Conservation (phyloP, 2,329 filamentous ascomycete species). For the Claviceps maximensis region DNA sequence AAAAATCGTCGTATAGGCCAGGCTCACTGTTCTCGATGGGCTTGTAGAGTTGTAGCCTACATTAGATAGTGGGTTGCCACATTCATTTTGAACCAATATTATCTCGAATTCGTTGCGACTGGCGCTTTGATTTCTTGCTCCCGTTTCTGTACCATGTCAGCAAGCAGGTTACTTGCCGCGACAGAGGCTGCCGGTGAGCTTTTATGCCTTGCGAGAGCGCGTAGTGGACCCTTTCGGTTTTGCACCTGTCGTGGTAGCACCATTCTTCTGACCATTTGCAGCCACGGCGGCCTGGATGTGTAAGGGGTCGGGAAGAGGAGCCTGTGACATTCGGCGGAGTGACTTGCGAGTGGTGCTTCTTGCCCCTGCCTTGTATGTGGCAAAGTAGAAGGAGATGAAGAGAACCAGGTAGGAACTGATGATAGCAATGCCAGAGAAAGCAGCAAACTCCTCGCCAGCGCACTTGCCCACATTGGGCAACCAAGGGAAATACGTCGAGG, state of each 20-base stretch:
- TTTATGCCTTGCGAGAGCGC: slow-evolving; percentile 54
- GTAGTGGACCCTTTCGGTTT: slow-evolving; percentile 48
- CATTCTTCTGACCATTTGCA: slow-evolving; percentile 38
- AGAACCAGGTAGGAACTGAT: slow-evolving; percentile 91
- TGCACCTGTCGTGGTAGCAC: slow-evolving; percentile 38
- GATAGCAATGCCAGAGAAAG: slow-evolving; percentile 82
- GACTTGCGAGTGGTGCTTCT: slow-evolving; percentile 71
- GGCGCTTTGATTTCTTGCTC: neutral
- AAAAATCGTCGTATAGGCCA: neutral
- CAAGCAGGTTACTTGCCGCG: neutral
- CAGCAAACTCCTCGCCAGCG: slow-evolving; percentile 92
- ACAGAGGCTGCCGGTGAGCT: neutral
- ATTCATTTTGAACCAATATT: neutral
- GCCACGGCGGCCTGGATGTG: slow-evolving; percentile 46
- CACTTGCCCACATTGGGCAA: slow-evolving; percentile 77
- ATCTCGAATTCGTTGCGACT: neutral
- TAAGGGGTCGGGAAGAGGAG: slow-evolving; percentile 69
- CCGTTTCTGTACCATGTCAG: neutral
- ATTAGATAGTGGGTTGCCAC: neutral
- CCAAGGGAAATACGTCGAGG: slow-evolving; percentile 74
- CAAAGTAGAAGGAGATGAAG: slow-evolving; percentile 98
- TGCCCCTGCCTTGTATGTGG: slow-evolving; percentile 87
- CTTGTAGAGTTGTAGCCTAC: neutral
- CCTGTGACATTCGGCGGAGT: slow-evolving; percentile 51
- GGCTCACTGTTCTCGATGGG: neutral